A percentile compares a stretch with the other conserved stretches of the same genome.
These are phyloP conservation scores for Cordyceps sp. DNA, from an alignment of 2,329 filamentous ascomycete genomes.

Conservation along the genomic window DNA sequence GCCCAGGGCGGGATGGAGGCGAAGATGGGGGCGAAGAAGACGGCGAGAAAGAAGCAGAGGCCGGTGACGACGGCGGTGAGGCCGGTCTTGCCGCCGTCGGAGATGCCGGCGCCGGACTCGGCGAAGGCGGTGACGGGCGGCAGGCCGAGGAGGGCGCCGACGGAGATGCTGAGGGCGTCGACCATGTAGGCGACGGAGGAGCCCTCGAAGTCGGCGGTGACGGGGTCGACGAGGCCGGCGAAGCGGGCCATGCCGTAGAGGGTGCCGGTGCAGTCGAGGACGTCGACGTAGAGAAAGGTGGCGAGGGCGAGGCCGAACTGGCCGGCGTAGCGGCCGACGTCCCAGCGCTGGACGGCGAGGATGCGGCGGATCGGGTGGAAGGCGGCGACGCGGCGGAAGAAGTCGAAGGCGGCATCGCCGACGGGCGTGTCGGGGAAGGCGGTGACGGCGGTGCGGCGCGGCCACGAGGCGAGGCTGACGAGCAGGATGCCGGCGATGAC, in stretches of 20 bases:
- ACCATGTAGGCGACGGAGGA: constrained; percentile 72
- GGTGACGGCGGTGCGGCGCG: constrained; percentile 56
- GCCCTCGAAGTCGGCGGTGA: constrained; percentile 76
- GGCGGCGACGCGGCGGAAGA: constrained; percentile 75
- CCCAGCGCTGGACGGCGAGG: constrained; percentile 58
- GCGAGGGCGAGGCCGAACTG: constrained; percentile 74
- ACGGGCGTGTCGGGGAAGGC: constrained; percentile 60
- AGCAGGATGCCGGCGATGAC: constrained; percentile 71
- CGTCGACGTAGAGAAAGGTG: constrained; percentile 83
- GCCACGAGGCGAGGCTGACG: constrained; percentile 82
- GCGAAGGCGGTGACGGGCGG: constrained; percentile 78
- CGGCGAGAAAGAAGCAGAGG: constrained; percentile 68
- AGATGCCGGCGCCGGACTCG: constrained; percentile 80
- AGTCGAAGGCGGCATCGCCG: constrained; percentile 59
- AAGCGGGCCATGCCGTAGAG: constrained; percentile 84
- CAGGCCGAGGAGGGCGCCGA: constrained; percentile 61
- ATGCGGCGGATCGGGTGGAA: constrained; percentile 62
- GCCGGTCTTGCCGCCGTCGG: constrained; percentile 72
- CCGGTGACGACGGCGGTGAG: constrained; percentile 68
- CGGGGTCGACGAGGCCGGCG: constrained; percentile 61
- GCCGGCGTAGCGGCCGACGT: constrained; percentile 48
- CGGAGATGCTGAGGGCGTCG: constrained; percentile 62
- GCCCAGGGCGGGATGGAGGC: constrained; percentile 82
- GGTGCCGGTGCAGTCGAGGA: constrained; percentile 73
- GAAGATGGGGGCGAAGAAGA: constrained; percentile 85